phyloP scores from a whole-genome alignment of 106 monocot species.

The Narthecium ossifragum region DNA sequence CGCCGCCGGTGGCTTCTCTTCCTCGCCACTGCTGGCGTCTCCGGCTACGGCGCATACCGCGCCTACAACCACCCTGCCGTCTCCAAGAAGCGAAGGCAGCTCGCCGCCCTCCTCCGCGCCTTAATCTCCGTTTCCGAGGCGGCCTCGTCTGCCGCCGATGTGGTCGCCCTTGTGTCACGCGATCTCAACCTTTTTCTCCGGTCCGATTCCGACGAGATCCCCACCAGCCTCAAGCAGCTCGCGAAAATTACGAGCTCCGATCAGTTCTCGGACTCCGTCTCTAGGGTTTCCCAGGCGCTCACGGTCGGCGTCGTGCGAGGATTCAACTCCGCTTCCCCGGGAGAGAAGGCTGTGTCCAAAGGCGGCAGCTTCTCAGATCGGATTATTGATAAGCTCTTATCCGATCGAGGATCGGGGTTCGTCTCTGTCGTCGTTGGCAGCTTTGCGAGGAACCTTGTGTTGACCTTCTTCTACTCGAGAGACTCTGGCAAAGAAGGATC shows the following conservation, averaged over 20 bases:
- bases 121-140: constrained; percentile 32
- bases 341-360: not conserved
- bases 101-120: constrained; percentile 27
- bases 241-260: constrained; percentile 51
- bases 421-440: constrained; percentile 50
- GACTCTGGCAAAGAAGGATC: not conserved
- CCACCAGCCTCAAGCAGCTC: constrained; percentile 45
- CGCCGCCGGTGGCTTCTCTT: constrained; percentile 43
- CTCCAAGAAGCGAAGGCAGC: constrained; percentile 13
- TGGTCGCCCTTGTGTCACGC: constrained; percentile 38
- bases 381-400: constrained; percentile 51
- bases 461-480: constrained; percentile 28
- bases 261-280: constrained; percentile 42
- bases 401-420: constrained; percentile 42
- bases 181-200: constrained; percentile 67
- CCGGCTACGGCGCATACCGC: constrained; percentile 54
- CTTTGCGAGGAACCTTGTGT: constrained; percentile 53
- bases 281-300: constrained; percentile 55
- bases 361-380: constrained; percentile 50
- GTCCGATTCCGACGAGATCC: constrained; percentile 62
- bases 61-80: constrained; percentile 60
- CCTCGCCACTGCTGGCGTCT: constrained; percentile 27
- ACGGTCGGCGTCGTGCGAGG: constrained; percentile 42
- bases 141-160: constrained; percentile 36
- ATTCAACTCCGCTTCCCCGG: constrained; percentile 2